These are phyloP conservation scores for Speleostelium caveatum DNA, from an alignment of 78 protist genomes.

Conservation along the genomic window DNA sequence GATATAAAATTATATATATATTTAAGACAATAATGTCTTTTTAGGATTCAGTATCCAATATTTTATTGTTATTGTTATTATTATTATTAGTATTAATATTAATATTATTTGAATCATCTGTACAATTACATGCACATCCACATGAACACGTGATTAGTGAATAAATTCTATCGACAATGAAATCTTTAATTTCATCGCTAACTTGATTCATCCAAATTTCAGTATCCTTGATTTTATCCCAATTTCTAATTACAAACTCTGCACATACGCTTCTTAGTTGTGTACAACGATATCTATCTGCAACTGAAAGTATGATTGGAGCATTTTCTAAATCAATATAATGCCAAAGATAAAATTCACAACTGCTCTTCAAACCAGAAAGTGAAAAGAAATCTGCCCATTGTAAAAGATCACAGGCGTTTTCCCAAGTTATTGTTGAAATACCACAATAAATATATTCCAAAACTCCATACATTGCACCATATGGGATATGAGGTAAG, in stretches of 20 bases:
- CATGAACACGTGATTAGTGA: slow-evolving; percentile 65
- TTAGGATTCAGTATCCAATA: no score
- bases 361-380: slow-evolving; percentile 50
- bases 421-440: slow-evolving; percentile 58
- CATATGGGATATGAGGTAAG: slow-evolving; percentile 62
- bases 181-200: slow-evolving; percentile 28
- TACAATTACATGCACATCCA: slow-evolving; percentile 68
- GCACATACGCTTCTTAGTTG: slow-evolving; percentile 64
- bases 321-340: slow-evolving; percentile 76
- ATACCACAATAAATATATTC: slow-evolving; percentile 74
- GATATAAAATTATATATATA: no score
- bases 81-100: no score
- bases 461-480: slow-evolving; percentile 65
- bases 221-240: slow-evolving; percentile 49
- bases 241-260: slow-evolving; percentile 53
- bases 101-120: slow-evolving; percentile 36
- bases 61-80: no score
- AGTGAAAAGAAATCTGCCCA: slow-evolving; percentile 75
- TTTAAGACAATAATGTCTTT: no score
- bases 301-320: slow-evolving; percentile 62
- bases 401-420: slow-evolving; percentile 67
- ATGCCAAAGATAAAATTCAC: slow-evolving; percentile 76
- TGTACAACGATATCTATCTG: slow-evolving; percentile 61
- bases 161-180: slow-evolving; percentile 36
- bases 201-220: slow-evolving; percentile 44